Base-by-base conservation (phyloP, 495 filamentous ascomycete species). In the Hyaloscypha variabilis region DNA sequence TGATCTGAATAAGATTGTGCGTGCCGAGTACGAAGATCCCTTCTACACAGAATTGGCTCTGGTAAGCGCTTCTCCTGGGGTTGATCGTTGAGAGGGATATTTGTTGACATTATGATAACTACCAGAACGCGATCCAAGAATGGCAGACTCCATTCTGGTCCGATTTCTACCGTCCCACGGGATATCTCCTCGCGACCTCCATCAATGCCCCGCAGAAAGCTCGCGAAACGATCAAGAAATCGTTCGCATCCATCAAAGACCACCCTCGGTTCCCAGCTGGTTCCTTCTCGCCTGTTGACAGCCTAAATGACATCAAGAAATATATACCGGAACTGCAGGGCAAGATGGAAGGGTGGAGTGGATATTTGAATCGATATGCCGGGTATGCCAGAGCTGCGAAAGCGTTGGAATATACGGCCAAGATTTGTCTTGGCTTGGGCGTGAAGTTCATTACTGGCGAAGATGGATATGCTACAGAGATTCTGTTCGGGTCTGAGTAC, bases 1-100 rank as follows among this genome's bases (percentile, higher is more conserved):
- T 79, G 87, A 90, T 73, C 84, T 84, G 78, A 89, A 88, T 70
- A 88, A 88, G 69, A 83, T 89, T n/a, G 74, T 89, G 17, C 85
- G 88, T 68, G 80, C 86, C 61, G 87, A 90, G 69, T 90, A 90
- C 73, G 74, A 77, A 36, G 81, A 87, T 67, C 73, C 77, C 17
- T 67, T 83, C 36, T 89, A 90, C 76, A 81, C 78, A 63, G 62
- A 73, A 52, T 76, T 88, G 14, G 87, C 82, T n/a, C 73, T 86
- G 28, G 83, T 29, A 25, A 1, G 21, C 1, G 13, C 19, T 29
- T 6, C 51, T 54, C 51, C 3, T 23, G n/a, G n/a, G n/a, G n/a
- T n/a, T 54, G 39, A 10, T 46, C 39, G 19, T 17, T 46, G 11
- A 10, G 10, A 19, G 13, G 19, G 39, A 34, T 13, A 8, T 46